A percentile compares a stretch with the other conserved stretches of the same genome.
Conservation (phyloP, 306 rosid genomes). For the Delonix regia region DNA sequence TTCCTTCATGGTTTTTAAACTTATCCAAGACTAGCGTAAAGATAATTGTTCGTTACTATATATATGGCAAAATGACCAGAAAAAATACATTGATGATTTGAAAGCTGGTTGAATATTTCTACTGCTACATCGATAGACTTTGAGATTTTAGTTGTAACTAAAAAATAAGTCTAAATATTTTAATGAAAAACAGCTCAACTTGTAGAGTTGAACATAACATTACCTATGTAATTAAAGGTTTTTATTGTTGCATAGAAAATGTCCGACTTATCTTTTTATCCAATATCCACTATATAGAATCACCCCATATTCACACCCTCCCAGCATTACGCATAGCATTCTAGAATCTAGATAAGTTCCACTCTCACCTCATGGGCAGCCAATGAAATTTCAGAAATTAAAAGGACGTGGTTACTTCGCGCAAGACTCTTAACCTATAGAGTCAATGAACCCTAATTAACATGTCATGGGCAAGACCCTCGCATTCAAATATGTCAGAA, state of each 20-base stretch:
- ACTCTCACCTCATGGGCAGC: background rate
- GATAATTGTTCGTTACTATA: background rate
- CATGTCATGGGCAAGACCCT: background rate
- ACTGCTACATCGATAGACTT: background rate
- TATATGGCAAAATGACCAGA: background rate
- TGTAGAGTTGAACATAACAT: background rate
- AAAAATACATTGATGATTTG: no score
- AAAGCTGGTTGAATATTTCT: no score
- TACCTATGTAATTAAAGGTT: background rate
- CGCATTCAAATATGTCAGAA: slow-evolving; percentile 19
- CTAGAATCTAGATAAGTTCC: slow-evolving; percentile 40
- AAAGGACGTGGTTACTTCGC: slow-evolving; percentile 31
- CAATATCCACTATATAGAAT: background rate
- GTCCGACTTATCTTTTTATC: background rate
- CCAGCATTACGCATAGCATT: slow-evolving; percentile 9
- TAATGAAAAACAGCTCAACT: background rate
- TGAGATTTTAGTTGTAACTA: background rate
- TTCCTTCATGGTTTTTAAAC: slow-evolving; percentile 11
- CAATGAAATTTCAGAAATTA: slow-evolving; percentile 14
- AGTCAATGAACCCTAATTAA: background rate
- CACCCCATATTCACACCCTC: slow-evolving; percentile 30
- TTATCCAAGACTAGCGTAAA: background rate
- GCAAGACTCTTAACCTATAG: background rate
- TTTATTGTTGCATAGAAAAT: background rate
- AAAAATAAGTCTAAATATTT: background rate